Conservation (phyloP, 345 rosid species). For the Corchorus capsularis region DNA sequence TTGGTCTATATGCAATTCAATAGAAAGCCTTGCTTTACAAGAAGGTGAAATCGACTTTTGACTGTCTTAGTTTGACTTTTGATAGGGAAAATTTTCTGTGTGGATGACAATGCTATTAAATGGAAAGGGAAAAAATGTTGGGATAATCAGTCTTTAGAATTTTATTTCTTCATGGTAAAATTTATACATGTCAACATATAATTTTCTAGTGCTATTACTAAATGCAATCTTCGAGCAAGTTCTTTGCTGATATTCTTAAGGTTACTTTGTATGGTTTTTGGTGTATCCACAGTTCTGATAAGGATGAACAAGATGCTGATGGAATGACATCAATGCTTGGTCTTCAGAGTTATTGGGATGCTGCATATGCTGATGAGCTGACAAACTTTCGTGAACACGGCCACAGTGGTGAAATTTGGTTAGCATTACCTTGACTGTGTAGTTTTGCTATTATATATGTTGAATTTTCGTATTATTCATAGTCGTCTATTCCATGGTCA, state of each 20-base stretch:
- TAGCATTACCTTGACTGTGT: conserved; percentile 14
- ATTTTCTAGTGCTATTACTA: too few relatives aligned
- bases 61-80: conserved; percentile 10
- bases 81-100: neutral
- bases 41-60: conserved; percentile 8
- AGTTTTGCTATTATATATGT: neutral
- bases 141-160: too few relatives aligned
- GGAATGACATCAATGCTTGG: conserved; percentile 83
- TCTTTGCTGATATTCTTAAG: neutral
- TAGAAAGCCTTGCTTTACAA: neutral
- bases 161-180: too few relatives aligned
- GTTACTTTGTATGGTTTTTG: neutral
- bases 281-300: conserved; percentile 69
- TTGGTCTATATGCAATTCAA: neutral
- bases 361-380: conserved; percentile 90
- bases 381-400: conserved; percentile 90
- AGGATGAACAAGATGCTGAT: conserved; percentile 88
- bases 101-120: neutral
- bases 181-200: too few relatives aligned
- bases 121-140: too few relatives aligned
- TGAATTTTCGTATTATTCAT: neutral
- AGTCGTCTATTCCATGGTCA: too few relatives aligned
- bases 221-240: too few relatives aligned
- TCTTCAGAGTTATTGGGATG: conserved; percentile 92
- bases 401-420: conserved; percentile 96